A percentile compares a stretch with the other conserved stretches of the same genome.
Evolutionary conservation across 1,139 yeast genomes (phyloP).

Genomic region (Insectozyma bohioensis): DNA sequence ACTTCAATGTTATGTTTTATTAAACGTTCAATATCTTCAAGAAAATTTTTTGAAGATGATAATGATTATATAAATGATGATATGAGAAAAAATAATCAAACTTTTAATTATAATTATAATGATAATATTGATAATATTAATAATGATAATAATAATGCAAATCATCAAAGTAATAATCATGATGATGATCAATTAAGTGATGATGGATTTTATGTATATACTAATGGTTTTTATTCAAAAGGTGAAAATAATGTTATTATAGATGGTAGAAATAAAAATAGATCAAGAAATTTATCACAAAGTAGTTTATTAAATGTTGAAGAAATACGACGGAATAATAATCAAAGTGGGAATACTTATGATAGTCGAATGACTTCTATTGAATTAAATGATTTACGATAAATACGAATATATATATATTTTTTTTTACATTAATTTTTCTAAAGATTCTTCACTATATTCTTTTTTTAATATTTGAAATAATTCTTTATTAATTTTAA

Average conservation of each 20-base stretch:
- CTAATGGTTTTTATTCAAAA: constrained; percentile 41
- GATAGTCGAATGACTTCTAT: constrained; percentile 5
- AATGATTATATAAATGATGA: constrained; percentile 34
- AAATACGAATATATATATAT: no score
- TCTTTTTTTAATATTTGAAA: constrained; percentile 4
- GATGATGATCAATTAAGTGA: constrained; percentile 38
- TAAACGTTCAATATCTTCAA: constrained; percentile 37
- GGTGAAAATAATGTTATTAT: constrained; percentile 11
- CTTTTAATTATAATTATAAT: constrained; percentile 12
- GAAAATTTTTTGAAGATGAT: constrained; percentile 37
- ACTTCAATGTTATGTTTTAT: constrained; percentile 42
- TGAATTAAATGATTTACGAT: constrained; percentile 10
- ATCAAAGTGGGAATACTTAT: constrained; percentile 1
- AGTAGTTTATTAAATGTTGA: not conserved
- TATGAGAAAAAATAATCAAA: constrained; percentile 28
- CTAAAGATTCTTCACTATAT: not conserved
- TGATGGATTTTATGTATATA: constrained; percentile 46
- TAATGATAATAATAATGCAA: constrained; percentile 29
- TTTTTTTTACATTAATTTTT: not conserved
- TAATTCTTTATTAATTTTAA: constrained; percentile 7
- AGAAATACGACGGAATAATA: not conserved
- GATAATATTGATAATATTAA: constrained; percentile 38
- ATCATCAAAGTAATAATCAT: constrained; percentile 13
- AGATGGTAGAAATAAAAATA: not conserved
- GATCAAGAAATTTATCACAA: no score